Percentiles rank a stretch among this genome's conserved stretches.
phyloP scores from a whole-genome alignment of 345 rosid species.

The Physaria fendleri region DNA sequence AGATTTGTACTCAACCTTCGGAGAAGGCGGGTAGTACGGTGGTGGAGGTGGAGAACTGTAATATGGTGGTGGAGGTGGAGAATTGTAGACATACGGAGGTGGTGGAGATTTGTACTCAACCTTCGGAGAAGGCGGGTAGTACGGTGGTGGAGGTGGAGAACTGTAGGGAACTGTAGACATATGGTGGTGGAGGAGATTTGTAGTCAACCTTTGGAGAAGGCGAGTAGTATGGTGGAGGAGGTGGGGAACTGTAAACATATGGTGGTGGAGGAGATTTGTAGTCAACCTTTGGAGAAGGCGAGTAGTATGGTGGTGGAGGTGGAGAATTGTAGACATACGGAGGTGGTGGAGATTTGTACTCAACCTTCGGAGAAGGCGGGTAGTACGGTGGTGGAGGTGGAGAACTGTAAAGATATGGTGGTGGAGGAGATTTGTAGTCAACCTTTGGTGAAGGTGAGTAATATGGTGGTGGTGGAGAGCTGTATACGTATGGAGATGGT shows the following conservation, averaged over 20 bases:
- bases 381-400: neutral
- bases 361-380: neutral
- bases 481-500: neutral
- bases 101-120: neutral
- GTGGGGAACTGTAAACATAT: neutral
- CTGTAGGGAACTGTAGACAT: neutral
- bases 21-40: neutral
- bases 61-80: neutral
- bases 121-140: neutral
- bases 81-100: neutral
- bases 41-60: neutral
- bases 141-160: neutral
- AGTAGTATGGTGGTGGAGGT: neutral
- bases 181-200: neutral
- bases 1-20: neutral
- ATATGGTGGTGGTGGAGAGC: neutral
- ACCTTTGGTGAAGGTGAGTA: neutral
- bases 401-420: neutral
- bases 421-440: neutral
- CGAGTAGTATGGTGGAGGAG: neutral
- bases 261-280: neutral
- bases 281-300: neutral
- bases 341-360: neutral
- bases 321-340: neutral
- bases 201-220: neutral